Base-by-base conservation (phyloP, 192 early-diverging fungal genomes). In the Dissophora ornata region DNA sequence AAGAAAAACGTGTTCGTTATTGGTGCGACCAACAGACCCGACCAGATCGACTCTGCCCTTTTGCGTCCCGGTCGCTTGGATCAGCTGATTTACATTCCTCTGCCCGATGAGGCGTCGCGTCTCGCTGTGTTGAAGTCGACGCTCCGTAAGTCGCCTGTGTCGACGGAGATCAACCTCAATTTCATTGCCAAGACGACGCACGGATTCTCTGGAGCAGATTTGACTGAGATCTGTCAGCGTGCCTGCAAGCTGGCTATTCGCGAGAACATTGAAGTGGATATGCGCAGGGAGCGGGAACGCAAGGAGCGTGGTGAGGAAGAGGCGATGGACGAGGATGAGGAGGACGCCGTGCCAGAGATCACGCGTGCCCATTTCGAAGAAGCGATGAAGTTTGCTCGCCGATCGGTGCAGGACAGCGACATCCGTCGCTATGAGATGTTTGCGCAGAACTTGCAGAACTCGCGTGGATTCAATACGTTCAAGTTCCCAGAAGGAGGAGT, bases 1-100 rank as follows among this genome's bases (percentile, higher is more conserved):
- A 97, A 97, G 87, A 98, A 98, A 89, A 96, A 97, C 79, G 97
- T 99, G 29, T 99, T 99, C 82, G 95, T 99, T 48, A 99, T 99
- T 84, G 97, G 97, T 57, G 97, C 97, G 25, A 99, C 97, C 56
- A 99, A 99, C 84, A 84, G 97, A 66, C 97, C 97, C 13, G 97
- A 99, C 80, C 96, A 97, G 85, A 98, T 99, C 44, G 97, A 99
- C 83, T 87, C 92, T 8, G 97, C 97, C 28, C 85, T 99, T 62
- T 85, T 99, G 66, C 94, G 97, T 82, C 97, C 97, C 66, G 97
- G 97, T 52, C 97, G 97, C 87, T 86, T 99, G 54, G 97, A 99
- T 85, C 96, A 99, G 86, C 84, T 98, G 48, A 97, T 99, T 61
- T 99, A 99, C 86, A 98, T 99, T 56, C 95, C 95, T 40, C 85